Evolutionary conservation across 176 grass and related monocot genomes (phyloP).

Genomic region (Avena sativa): DNA sequence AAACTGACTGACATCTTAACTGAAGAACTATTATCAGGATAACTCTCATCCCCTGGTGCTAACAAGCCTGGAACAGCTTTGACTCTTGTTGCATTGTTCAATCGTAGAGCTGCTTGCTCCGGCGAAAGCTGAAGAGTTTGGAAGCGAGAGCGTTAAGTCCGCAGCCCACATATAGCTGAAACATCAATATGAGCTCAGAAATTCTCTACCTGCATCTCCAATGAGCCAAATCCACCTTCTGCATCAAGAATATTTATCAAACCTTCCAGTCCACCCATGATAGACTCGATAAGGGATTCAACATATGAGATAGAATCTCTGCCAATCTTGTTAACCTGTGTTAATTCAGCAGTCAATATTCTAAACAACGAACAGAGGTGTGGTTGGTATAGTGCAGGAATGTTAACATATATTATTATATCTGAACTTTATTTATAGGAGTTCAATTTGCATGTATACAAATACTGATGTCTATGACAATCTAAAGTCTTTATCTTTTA

Average conservation of each 20-base stretch:
- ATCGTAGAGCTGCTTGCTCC: constrained; percentile 92
- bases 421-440: not conserved
- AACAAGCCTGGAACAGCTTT: constrained; percentile 78
- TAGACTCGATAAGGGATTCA: constrained; percentile 96
- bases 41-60: constrained; percentile 88
- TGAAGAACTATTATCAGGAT: constrained; percentile 91
- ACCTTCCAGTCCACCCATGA: constrained; percentile 99
- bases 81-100: constrained; percentile 75
- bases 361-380: constrained; percentile 15
- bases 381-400: not conserved
- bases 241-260: constrained; percentile 99
- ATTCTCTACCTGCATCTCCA: constrained; percentile 92
- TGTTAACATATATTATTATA: constrained; percentile 11
- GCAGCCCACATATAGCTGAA: not conserved
- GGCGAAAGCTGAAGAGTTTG: constrained; percentile 77
- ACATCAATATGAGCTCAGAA: constrained; percentile 42
- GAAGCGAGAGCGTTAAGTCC: constrained; percentile 32
- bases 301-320: constrained; percentile 96
- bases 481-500: constrained; percentile 10
- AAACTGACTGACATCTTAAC: constrained; percentile 88
- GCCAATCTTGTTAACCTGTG: constrained; percentile 87
- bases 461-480: constrained; percentile 33
- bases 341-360: constrained; percentile 39
- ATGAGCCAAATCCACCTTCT: constrained; percentile 96
- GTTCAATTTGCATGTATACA: constrained; percentile 3